Evolutionary conservation across 257 asterid genomes (phyloP), one percentile per base, ranked within the genome.

Genomic region (Rauvolfia tetraphylla): DNA sequence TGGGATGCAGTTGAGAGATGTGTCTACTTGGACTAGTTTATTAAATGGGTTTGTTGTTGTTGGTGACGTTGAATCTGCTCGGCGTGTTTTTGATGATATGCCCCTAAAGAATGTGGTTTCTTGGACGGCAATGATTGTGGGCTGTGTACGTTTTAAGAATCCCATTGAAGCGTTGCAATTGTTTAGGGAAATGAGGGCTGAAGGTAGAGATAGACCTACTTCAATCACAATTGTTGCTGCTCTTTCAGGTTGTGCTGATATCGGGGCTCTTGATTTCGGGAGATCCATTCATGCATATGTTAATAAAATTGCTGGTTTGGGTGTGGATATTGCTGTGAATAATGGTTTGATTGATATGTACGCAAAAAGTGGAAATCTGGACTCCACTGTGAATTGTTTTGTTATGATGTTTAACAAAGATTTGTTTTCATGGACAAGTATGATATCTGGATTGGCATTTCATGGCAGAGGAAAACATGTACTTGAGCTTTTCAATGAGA

Each of bases 161-260:
- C 82, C 91, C 14, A 38, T 89, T 57, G 86, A 85, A 80, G 93
- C 92, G 23, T 81, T 90, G 84, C 83, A 86, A 65, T 72, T 88
- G 76, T 92, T 88, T 71, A 75, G 63, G 56, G 81, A 74, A 80
- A 90, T 90, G 97, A 87, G 84, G 74, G 69, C 58, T 51, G 96
- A 80, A 71, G 88, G 91, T 73, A 71, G 79, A 63, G 71, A 83
- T 62, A 36, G 20, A 74, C 93, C 97, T 75, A 90, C 89, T 71
- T 54, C 88, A 22, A 81, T 88, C 70, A 92, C 97, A 0, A 73
- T 89, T 29, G 96, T 92, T 73, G 90, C 92, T 33, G 80, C 87
- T 84, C 91, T 92, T 79, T 90, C 97, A 49, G 97, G 90, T 75
- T 90, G 93, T 88, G 96, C 97, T 31, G 97, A 92, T 83, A 82